phyloP scores from a whole-genome alignment of 2,329 filamentous ascomycete genomes.

The Fusarium mangiferae region DNA sequence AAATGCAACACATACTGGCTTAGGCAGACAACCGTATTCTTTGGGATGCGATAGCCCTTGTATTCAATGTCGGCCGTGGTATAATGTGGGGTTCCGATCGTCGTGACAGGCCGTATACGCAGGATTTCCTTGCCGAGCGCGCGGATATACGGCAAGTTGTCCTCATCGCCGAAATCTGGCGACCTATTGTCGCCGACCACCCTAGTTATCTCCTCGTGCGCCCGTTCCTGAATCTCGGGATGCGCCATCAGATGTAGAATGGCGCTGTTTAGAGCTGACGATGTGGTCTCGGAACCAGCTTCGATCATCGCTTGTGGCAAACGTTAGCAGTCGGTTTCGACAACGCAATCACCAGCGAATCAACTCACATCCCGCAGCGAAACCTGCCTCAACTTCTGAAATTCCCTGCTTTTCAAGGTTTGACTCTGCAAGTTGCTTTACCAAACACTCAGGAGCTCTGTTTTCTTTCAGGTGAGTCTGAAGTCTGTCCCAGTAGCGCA shows the following conservation, averaged over 20 bases:
- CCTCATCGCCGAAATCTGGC: constrained; percentile 60
- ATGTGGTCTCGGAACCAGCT: constrained; percentile 25
- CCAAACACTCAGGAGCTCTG: constrained; percentile 9
- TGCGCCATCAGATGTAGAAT: constrained; percentile 11
- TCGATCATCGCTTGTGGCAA: constrained; percentile 14
- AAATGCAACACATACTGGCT: constrained; percentile 12
- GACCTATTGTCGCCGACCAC: constrained; percentile 58
- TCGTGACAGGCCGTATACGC: constrained; percentile 63
- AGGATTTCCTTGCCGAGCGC: constrained; percentile 66
- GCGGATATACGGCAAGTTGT: constrained; percentile 62
- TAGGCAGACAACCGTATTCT: constrained; percentile 15
- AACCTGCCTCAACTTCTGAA: constrained; percentile 4
- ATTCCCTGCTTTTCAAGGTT: constrained; percentile 23
- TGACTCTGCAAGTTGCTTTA: background rate
- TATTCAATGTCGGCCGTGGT: constrained; percentile 7
- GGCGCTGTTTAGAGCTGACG: constrained; percentile 13
- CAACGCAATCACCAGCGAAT: no score
- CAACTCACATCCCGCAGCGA: constrained; percentile 5
- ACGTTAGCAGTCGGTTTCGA: background rate
- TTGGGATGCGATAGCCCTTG: constrained; percentile 23
- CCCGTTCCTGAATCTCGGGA: constrained; percentile 40
- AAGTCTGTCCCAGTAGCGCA: constrained; percentile 12
- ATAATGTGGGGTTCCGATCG: constrained; percentile 9
- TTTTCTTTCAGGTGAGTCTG: background rate
- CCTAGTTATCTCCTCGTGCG: constrained; percentile 63